Evolutionary conservation across 768 basidiomycete species (phyloP), one percentile per base, ranked within the genome.

Genomic region (Paxillus involutus): DNA sequence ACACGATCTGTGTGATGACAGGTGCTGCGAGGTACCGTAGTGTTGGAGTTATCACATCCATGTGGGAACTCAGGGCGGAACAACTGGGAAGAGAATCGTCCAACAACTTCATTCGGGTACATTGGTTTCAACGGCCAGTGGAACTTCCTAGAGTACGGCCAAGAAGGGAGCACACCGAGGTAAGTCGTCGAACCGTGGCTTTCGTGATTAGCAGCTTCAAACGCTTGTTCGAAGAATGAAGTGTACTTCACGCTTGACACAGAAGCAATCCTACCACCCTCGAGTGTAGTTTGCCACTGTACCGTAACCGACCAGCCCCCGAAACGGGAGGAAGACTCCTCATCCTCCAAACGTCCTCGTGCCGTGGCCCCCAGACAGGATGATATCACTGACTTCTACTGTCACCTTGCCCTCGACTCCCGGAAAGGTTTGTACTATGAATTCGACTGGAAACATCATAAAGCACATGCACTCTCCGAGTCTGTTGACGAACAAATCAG

Each of bases 91-190:
- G 64, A n/a, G 67, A 71, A 33, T 63, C 62, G 2, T 60, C 68
- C 36, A 77, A 72, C 46, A 82, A 85, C 75, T 76, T 80, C 51
- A 68, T 88, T 21, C 77, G 80, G 26, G 70, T 91, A 21, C 89
- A 90, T 59, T 92, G 89, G 89, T 92, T 91, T 61, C 70, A 88
- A 56, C 72, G 83, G 32, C 88, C 88, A 1, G 69, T 72, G 0
- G 83, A 91, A 64, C 71, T 91, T 54, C 79, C 88, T 7, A 70
- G 71, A 24, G 71, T 84, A 49, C 76, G 89, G 12, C 82, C 81
- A 1, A 80, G 80, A 57, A 77, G 88, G 41, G 80, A 82, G 16
- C 80, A 85, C 64, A 62, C 72, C 43, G 77, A 85, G 70, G 89
- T 89, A 51, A 44, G 78, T 63, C 9, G 13, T 51, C 14, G n/a